These are phyloP conservation scores for Wickerhamomyces chambardii DNA, from an alignment of 805 yeast species.

Conservation along the genomic window DNA sequence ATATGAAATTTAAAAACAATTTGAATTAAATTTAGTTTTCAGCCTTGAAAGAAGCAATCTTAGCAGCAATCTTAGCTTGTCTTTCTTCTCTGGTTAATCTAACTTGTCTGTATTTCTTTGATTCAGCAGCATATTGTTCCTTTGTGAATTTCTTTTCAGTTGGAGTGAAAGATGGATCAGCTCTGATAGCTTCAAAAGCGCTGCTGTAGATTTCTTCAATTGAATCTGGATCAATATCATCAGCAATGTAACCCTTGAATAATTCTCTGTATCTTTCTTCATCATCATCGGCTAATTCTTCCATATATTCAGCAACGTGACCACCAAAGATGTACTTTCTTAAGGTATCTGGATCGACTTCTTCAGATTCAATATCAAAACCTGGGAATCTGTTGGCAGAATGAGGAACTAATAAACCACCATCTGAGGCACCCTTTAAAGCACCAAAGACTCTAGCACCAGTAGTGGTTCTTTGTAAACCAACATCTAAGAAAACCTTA, in stretches of 20 bases:
- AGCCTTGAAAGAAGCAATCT: slow-evolving; percentile 84
- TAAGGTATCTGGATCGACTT: slow-evolving; percentile 92
- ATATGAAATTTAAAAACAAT: slow-evolving; percentile 31
- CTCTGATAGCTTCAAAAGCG: slow-evolving; percentile 96
- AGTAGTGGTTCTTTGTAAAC: slow-evolving; percentile 99
- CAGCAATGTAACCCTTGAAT: slow-evolving; percentile 94
- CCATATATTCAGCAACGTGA: slow-evolving; percentile 99
- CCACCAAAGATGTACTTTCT: slow-evolving; percentile 99
- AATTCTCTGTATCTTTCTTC: slow-evolving; percentile 97
- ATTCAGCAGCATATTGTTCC: slow-evolving; percentile 96
- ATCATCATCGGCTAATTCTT: slow-evolving; percentile 99
- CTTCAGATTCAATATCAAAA: slow-evolving; percentile 98
- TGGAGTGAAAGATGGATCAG: slow-evolving; percentile 85
- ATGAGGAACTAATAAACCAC: slow-evolving; percentile 99
- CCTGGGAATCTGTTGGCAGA: slow-evolving; percentile 99
- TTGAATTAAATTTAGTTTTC: slow-evolving; percentile 20
- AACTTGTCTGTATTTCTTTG: slow-evolving; percentile 82
- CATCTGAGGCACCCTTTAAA: slow-evolving; percentile 99
- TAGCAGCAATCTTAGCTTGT: slow-evolving; percentile 79
- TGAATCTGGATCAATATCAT: slow-evolving; percentile 95
- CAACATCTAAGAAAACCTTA: slow-evolving; percentile 98
- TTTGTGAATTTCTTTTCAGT: slow-evolving; percentile 90
- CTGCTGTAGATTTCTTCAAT: slow-evolving; percentile 91
- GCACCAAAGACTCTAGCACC: slow-evolving; percentile 99
- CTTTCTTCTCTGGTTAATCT: slow-evolving; percentile 92